Percentiles rank a stretch among this genome's conserved stretches.
Evolutionary conservation across 352 stramenopile species (phyloP).

Genomic region (Phytophthora citricola): DNA sequence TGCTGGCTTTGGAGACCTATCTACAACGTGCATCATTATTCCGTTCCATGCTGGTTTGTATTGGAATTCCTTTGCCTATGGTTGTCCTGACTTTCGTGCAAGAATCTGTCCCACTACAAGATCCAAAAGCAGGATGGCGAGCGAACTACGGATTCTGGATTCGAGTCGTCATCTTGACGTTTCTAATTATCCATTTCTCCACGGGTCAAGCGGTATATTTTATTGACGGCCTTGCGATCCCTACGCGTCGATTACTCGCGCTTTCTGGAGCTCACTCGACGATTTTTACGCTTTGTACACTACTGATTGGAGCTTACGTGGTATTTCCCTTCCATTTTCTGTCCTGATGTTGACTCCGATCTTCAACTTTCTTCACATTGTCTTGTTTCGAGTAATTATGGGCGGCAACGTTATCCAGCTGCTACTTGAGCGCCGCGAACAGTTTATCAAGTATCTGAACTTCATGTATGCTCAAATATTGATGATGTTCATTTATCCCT

Average conservation of each 20-base stretch:
- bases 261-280: slow-evolving; percentile 7
- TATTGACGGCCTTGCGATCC: slow-evolving; percentile 8
- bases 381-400: slow-evolving; percentile 21
- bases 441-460: slow-evolving; percentile 24
- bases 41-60: slow-evolving; percentile 8
- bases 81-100: slow-evolving; percentile 12
- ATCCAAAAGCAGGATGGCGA: slow-evolving; percentile 17
- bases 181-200: slow-evolving; percentile 3
- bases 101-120: slow-evolving; percentile 29
- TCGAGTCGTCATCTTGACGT: neutral
- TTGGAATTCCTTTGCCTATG: slow-evolving; percentile 19
- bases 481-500: slow-evolving; percentile 31
- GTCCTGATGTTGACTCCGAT: slow-evolving; percentile 21
- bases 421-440: slow-evolving; percentile 1
- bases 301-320: slow-evolving; percentile 12
- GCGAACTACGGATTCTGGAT: slow-evolving; percentile 31
- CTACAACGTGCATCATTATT: slow-evolving; percentile 1
- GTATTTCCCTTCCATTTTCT: slow-evolving; percentile 18
- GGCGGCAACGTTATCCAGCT: slow-evolving; percentile 2
- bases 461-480: slow-evolving; percentile 14
- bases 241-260: slow-evolving; percentile 1
- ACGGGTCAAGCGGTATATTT: slow-evolving; percentile 12
- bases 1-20: slow-evolving; percentile 25
- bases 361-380: slow-evolving; percentile 25
- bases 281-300: neutral